Evolutionary conservation across 2,329 filamentous ascomycete genomes (phyloP).

Genomic region (Trichophaea hybrida): DNA sequence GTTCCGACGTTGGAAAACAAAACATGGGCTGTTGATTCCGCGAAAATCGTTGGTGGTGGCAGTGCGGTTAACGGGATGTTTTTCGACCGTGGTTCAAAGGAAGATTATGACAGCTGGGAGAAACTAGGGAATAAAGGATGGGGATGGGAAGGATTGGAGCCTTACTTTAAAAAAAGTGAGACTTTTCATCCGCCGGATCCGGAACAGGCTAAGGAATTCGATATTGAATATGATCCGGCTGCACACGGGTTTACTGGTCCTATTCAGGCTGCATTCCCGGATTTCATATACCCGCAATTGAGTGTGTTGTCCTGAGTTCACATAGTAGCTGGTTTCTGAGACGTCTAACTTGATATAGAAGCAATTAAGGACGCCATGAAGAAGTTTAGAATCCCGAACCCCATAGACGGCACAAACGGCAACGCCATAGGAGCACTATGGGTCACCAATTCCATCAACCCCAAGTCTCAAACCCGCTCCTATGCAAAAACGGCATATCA

Average conservation of each 20-base stretch:
- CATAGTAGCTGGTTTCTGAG: slow-evolving; percentile 9
- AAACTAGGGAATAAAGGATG: slow-evolving; percentile 34
- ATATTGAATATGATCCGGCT: slow-evolving; percentile 9
- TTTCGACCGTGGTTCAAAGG: slow-evolving; percentile 34
- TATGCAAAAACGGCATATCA: slow-evolving; percentile 29
- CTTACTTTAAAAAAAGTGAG: slow-evolving; percentile 30
- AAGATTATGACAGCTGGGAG: slow-evolving; percentile 36
- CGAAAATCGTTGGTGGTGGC: slow-evolving; percentile 28
- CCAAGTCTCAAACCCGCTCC: neutral
- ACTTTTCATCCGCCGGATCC: slow-evolving; percentile 33
- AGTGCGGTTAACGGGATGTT: slow-evolving; percentile 35
- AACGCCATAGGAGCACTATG: slow-evolving; percentile 31
- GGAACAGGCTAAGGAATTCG: slow-evolving; percentile 13
- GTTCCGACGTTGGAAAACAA: slow-evolving; percentile 1
- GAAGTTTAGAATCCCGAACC: slow-evolving; percentile 30
- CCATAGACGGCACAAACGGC: slow-evolving; percentile 31
- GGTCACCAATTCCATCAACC: slow-evolving; percentile 25
- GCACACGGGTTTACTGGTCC: slow-evolving; percentile 10
- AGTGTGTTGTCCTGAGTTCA: slow-evolving; percentile 10
- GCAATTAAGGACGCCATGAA: slow-evolving; percentile 31
- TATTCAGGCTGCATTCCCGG: neutral
- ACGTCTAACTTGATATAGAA: slow-evolving; percentile 10
- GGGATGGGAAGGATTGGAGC: slow-evolving; percentile 32
- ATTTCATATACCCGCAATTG: neutral
- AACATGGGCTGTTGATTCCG: neutral